phyloP scores from a whole-genome alignment of 169 alveolate genomes.

The Plasmodium adleri region DNA sequence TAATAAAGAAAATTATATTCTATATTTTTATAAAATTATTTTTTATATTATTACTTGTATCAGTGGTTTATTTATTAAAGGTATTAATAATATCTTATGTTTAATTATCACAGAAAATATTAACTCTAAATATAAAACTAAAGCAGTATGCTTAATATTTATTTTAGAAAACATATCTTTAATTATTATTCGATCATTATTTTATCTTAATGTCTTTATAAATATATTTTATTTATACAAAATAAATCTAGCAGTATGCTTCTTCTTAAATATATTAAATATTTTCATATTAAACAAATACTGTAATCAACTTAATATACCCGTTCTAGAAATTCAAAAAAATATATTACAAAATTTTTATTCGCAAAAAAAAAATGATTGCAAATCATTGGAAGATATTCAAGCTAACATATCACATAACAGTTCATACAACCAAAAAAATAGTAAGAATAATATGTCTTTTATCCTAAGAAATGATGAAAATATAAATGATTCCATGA shows the following conservation, averaged over 20 bases:
- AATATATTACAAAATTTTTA: neutral
- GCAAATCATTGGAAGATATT: neutral
- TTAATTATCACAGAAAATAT: conserved; percentile 32
- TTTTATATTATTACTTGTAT: conserved; percentile 1
- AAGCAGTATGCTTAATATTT: neutral
- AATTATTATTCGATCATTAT: conserved; percentile 4
- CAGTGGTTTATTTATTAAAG: conserved; percentile 24
- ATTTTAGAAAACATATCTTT: neutral
- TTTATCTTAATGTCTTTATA: neutral
- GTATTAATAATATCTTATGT: conserved; percentile 24
- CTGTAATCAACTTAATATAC: neutral
- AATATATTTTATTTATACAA: neutral
- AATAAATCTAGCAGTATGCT: neutral
- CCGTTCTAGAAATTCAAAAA: neutral
- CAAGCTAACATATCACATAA: neutral
- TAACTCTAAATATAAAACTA: conserved; percentile 8
- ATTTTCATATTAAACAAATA: neutral
- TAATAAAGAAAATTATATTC: neutral
- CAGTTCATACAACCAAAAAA: neutral
- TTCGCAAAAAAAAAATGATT: neutral
- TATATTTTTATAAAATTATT: neutral
- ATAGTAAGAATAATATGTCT: too few species aligned
- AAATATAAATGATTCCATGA: too few species aligned
- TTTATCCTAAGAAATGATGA: too few species aligned
- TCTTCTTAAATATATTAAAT: neutral